Conservation (phyloP, 495 filamentous ascomycete species). For the Penicillium chermesinum region DNA sequence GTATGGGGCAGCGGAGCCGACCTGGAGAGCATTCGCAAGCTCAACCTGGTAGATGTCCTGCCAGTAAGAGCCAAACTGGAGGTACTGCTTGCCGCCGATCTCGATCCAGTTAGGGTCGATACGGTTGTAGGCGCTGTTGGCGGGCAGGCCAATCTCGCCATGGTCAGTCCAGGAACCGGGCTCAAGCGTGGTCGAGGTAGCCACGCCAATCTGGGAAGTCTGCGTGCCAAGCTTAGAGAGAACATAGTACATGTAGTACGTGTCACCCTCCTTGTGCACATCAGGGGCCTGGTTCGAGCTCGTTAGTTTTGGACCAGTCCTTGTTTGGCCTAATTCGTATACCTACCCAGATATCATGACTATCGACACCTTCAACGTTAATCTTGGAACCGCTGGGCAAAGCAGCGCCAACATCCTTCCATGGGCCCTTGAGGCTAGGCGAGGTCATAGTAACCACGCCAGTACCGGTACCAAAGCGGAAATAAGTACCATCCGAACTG, state of each 20-base stretch:
- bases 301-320: conserved; percentile 1
- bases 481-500: conserved; percentile 62
- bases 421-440: conserved; percentile 55
- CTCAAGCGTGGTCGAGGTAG: conserved; percentile 58
- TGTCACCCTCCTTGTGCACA: conserved; percentile 47
- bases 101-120: conserved; percentile 64
- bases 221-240: conserved; percentile 61
- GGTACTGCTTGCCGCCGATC: conserved; percentile 40
- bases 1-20: conserved; percentile 27
- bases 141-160: conserved; percentile 47
- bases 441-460: conserved; percentile 57
- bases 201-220: conserved; percentile 61
- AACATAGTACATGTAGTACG: conserved; percentile 70
- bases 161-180: conserved; percentile 54
- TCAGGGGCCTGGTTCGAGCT: conserved; percentile 55
- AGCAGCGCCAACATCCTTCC: conserved; percentile 54
- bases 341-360: conserved; percentile 55
- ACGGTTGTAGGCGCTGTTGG: conserved; percentile 55
- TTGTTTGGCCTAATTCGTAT: neutral
- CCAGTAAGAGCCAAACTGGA: conserved; percentile 72
- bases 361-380: conserved; percentile 40
- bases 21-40: conserved; percentile 43
- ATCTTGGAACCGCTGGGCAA: conserved; percentile 56
- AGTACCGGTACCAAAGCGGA: conserved; percentile 63
- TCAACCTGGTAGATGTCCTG: conserved; percentile 57